Conservation (phyloP, 805 yeast genomes). For the Ogataea angusta region DNA sequence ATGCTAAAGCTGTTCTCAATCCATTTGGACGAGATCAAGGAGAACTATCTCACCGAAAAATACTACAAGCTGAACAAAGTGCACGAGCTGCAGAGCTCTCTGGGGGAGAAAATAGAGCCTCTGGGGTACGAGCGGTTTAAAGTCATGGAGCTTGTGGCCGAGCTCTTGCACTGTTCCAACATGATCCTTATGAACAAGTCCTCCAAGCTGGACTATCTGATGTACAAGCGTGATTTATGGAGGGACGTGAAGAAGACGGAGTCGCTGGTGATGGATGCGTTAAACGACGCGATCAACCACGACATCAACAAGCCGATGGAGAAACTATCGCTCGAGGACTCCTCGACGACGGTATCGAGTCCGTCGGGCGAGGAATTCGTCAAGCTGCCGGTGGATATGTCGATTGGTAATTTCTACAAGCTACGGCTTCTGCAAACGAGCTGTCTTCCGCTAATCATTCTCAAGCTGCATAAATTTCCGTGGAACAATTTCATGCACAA, state of each 20-base stretch:
- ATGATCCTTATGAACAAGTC: conserved; percentile 86
- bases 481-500: conserved; percentile 98
- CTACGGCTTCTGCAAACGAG: conserved; percentile 69
- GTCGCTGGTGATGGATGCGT: conserved; percentile 35
- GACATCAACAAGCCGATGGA: conserved; percentile 21
- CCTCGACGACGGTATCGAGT: conserved; percentile 10
- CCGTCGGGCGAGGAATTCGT: conserved; percentile 21
- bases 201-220: conserved; percentile 56
- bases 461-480: conserved; percentile 75
- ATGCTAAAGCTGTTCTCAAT: conserved; percentile 72
- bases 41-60: conserved; percentile 30
- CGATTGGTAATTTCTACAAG: conserved; percentile 82
- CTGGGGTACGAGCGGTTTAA: conserved; percentile 89
- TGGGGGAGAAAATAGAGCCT: conserved; percentile 58
- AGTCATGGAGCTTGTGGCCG: conserved; percentile 88
- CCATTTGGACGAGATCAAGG: conserved; percentile 30
- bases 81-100: conserved; percentile 47
- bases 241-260: conserved; percentile 51
- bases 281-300: conserved; percentile 31
- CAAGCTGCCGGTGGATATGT: conserved; percentile 26
- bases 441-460: conserved; percentile 59
- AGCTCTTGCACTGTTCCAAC: conserved; percentile 90
- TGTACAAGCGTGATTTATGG: conserved; percentile 65
- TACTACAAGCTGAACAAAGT: conserved; percentile 27
- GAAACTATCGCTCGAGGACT: conserved; percentile 31